A percentile compares a stretch with the other conserved stretches of the same genome.
Evolutionary conservation across 2,329 filamentous ascomycete genomes (phyloP).

Genomic region (Cylindrodendrum hubeiense): DNA sequence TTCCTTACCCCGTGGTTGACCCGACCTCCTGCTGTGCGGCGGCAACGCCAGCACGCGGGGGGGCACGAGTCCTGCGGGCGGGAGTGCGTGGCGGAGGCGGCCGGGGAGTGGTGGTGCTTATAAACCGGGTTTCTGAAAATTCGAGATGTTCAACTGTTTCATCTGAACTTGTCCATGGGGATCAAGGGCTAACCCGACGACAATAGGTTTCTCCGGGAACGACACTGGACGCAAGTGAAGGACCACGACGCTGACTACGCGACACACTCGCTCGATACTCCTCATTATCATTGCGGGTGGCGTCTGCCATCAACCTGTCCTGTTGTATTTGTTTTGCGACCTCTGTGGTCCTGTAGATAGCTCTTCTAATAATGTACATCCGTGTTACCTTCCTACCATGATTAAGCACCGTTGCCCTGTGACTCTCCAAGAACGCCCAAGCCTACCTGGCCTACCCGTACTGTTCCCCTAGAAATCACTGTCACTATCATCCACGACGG

Average conservation of each 20-base stretch:
- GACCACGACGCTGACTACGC: not conserved
- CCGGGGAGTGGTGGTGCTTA: conserved; percentile 59
- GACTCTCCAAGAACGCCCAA: not conserved
- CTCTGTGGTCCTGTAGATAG: conserved; percentile 26
- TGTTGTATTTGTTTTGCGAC: not conserved
- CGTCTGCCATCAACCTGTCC: not conserved
- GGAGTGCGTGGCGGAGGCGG: conserved; percentile 44
- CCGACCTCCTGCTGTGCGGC: conserved; percentile 47
- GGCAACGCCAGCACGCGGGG: conserved; percentile 47
- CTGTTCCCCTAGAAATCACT: conserved; percentile 39
- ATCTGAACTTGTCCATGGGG: conserved; percentile 7
- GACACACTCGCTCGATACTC: conserved; percentile 1
- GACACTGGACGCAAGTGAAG: not conserved
- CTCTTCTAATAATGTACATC: conserved; percentile 28
- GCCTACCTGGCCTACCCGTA: conserved; percentile 9
- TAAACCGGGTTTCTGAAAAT: conserved; percentile 60
- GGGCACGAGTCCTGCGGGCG: conserved; percentile 34
- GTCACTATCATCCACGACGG: conserved; percentile 49
- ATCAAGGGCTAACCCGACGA: conserved; percentile 31
- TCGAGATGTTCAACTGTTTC: conserved; percentile 42
- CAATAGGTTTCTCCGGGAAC: conserved; percentile 19
- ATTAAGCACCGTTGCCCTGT: not conserved
- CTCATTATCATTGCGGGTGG: conserved; percentile 6
- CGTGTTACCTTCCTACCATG: not conserved
- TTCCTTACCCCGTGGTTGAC: conserved; percentile 32